phyloP scores from a whole-genome alignment of 129 eudicot genomes.

The Centaurea solstitialis region DNA sequence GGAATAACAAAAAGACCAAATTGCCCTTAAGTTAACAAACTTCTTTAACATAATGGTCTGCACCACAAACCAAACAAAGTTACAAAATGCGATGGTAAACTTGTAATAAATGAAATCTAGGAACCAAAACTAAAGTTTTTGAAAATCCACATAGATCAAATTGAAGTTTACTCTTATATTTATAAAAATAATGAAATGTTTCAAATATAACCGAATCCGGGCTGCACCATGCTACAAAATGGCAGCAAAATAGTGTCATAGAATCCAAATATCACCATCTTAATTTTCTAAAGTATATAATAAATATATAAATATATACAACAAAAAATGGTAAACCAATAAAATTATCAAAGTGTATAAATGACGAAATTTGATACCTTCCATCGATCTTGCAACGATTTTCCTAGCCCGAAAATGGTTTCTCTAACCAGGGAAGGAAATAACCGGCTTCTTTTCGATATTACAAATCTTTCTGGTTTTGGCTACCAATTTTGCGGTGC shows the following conservation, averaged over 20 bases:
- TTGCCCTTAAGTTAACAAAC: too few species aligned
- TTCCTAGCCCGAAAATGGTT: conserved; percentile 44
- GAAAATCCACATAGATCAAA: too few species aligned
- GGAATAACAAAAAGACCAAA: too few species aligned
- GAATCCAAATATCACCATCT: not conserved
- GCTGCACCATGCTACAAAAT: not conserved
- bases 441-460: conserved; percentile 33
- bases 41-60: too few species aligned
- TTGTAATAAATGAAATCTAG: too few species aligned
- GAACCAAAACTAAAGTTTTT: too few species aligned
- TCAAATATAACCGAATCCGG: not conserved
- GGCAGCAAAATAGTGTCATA: not conserved
- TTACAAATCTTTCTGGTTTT: conserved; percentile 38
- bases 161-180: not conserved
- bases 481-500: conserved; percentile 57
- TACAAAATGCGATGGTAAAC: too few species aligned
- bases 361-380: not conserved
- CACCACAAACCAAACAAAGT: too few species aligned
- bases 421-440: conserved; percentile 51
- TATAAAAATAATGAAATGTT: not conserved
- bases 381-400: conserved; percentile 26
- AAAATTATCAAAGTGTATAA: conserved; percentile 10
- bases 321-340: conserved; percentile 29
- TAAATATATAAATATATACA: conserved; percentile 30
- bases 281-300: not conserved